Evolutionary conservation across 805 yeast species (phyloP).

Genomic region (Candida rishiriensis): DNA sequence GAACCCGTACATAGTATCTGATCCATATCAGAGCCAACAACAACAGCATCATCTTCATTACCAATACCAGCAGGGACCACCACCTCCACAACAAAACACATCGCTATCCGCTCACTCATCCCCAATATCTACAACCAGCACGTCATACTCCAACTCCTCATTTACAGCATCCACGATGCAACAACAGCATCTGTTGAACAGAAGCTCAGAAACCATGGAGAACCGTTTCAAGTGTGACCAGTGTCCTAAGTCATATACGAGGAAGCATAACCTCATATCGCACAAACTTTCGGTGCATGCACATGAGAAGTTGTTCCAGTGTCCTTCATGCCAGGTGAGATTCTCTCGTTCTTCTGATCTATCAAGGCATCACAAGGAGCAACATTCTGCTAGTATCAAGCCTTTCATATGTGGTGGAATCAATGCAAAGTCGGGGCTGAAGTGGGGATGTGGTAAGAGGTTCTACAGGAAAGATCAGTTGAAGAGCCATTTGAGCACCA

Average conservation of each 20-base stretch:
- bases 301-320: conserved; percentile 21
- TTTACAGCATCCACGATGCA: neutral
- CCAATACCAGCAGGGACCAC: neutral
- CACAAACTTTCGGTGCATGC: conserved; percentile 25
- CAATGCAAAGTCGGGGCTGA: conserved; percentile 14
- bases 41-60: neutral
- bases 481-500: conserved; percentile 21
- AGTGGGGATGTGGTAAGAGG: conserved; percentile 23
- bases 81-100: neutral
- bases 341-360: conserved; percentile 19
- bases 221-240: conserved; percentile 22
- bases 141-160: neutral
- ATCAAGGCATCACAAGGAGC: conserved; percentile 22
- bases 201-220: conserved; percentile 1
- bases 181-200: neutral
- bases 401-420: conserved; percentile 22
- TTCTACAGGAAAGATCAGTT: conserved; percentile 23
- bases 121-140: neutral
- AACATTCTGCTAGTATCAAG: conserved; percentile 17
- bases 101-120: neutral
- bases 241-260: conserved; percentile 24
- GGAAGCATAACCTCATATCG: conserved; percentile 25
- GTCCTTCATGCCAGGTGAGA: conserved; percentile 16
- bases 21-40: neutral
- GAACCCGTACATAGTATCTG: too few relatives aligned